Conservation (phyloP, 1,284 basidiomycete genomes). For the Anthracocystis setariae region DNA sequence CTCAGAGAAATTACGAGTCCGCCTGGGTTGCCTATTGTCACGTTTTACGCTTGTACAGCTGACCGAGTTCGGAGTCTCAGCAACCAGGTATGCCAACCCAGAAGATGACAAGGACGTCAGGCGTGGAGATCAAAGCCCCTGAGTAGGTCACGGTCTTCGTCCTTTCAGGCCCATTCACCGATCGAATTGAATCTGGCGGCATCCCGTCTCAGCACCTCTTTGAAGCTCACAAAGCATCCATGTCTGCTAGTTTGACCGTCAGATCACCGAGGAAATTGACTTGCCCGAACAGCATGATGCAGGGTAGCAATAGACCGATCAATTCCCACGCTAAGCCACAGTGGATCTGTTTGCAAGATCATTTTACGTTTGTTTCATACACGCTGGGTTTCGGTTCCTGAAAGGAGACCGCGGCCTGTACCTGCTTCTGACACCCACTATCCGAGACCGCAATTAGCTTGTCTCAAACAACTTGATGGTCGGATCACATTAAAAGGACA, state of each 20-base stretch:
- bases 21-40: neutral
- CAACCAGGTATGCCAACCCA: conserved; percentile 4
- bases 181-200: neutral
- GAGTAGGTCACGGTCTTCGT: conserved; percentile 3
- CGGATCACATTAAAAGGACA: conserved; percentile 17
- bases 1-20: conserved; percentile 1
- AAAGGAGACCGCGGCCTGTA: neutral
- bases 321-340: neutral
- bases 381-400: conserved; percentile 8
- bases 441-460: conserved; percentile 15
- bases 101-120: neutral
- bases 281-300: neutral
- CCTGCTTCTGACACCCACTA: conserved; percentile 25
- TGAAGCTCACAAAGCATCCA: too few relatives aligned
- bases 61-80: neutral
- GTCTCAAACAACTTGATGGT: conserved; percentile 10
- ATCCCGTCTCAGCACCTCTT: neutral
- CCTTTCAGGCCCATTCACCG: neutral
- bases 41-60: conserved; percentile 1
- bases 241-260: neutral
- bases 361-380: neutral
- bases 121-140: conserved; percentile 12
- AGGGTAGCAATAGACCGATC: neutral
- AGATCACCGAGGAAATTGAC: neutral
- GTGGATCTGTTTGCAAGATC: neutral